Base-by-base conservation (phyloP, 2,329 filamentous ascomycete species). In the Neonectria ditissima region DNA sequence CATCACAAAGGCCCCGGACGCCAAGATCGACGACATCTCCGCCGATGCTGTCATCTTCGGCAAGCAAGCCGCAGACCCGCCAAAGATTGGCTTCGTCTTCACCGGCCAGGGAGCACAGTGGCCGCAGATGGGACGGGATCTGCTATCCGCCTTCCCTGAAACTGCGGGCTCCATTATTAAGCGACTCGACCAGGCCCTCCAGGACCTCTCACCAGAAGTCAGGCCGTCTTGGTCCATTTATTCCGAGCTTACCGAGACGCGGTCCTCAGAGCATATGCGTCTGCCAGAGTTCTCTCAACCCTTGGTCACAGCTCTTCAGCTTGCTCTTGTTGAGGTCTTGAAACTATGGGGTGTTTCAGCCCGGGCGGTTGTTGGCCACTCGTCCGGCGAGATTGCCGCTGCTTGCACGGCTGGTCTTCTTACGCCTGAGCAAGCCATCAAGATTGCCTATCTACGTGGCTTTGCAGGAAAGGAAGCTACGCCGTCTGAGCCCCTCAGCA, bases 231-330 rank as follows among this genome's bases (percentile, higher is more conserved):
- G 59, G 59, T 48, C 54, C 2, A 44, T 78, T 1, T 14, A 68
- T 1, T 30, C 7, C 0, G 73, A 75, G 57, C 62, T 76, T 1
- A 68, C 63, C 5, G 50, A 63, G 28, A 24, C 58, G 20, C 55
- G 52, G 3, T 50, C 37, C 11, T 22, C 50, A 11, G 58, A 55
- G 4, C 43, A 61, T 24, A 39, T 75, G 5, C 47, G 69, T 41
- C 34, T 68, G n/a, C 58, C 72, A 6, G 65, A 70, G 10, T 57
- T 73, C 30, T 73, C 73, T 20, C 81, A 83, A 53, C 75, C 81
- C 1, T 45, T 80, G 0, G 81, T 77, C 44, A 81, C 80, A 2
- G 78, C 78, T 0, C 20, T 84, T 0, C 82, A 83, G 60, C 66
- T 83, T 5, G 79, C 70, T 3, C 62, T 82, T 1, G 70, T 80